Evolutionary conservation across 2,329 filamentous ascomycete genomes (phyloP).

Genomic region (Fusarium sp.): DNA sequence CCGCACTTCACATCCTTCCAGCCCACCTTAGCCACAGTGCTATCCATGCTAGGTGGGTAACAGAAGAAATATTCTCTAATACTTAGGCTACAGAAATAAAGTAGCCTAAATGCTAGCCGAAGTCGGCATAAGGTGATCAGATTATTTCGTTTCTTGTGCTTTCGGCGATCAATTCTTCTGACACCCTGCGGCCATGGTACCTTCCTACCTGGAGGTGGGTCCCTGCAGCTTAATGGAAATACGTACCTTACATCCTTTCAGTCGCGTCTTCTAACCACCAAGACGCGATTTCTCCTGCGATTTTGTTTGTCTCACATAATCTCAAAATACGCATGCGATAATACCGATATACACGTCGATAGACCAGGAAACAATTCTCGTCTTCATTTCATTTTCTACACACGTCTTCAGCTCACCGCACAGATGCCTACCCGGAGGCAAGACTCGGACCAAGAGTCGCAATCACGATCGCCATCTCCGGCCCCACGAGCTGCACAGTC

Average conservation of each 20-base stretch:
- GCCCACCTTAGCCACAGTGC: not conserved
- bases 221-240: constrained; percentile 1
- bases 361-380: not conserved
- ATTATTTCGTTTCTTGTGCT: too few relatives aligned
- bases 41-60: too few relatives aligned
- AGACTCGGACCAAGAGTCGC: constrained; percentile 39
- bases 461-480: constrained; percentile 39
- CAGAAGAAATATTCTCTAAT: too few relatives aligned
- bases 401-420: not conserved
- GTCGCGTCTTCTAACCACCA: constrained; percentile 25
- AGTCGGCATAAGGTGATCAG: too few relatives aligned
- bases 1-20: not conserved
- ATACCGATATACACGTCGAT: not conserved
- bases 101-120: too few relatives aligned
- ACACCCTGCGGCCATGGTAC: too few relatives aligned
- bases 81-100: too few relatives aligned
- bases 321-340: not conserved
- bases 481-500: constrained; percentile 35
- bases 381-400: not conserved
- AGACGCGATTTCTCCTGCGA: constrained; percentile 15
- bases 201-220: not conserved
- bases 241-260: not conserved
- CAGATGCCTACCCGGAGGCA: constrained; percentile 47
- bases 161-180: too few relatives aligned
- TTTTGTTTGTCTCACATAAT: constrained; percentile 4